phyloP scores from a whole-genome alignment of 108 stramenopile genomes.

The Cyclotella baltica region DNA sequence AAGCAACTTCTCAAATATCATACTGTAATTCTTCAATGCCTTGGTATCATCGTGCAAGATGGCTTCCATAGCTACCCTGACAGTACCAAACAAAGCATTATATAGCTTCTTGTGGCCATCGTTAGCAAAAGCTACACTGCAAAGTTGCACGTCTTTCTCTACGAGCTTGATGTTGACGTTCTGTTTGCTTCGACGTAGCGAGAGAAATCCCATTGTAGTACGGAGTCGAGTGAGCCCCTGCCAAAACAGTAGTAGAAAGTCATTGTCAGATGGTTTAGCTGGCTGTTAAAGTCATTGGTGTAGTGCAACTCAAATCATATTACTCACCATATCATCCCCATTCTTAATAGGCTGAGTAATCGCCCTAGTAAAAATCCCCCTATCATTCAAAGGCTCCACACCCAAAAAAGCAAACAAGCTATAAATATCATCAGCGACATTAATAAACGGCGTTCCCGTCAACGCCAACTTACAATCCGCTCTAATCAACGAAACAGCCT shows the following conservation, averaged over 20 bases:
- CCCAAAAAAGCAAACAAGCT: constrained; percentile 50
- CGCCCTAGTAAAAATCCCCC: constrained; percentile 52
- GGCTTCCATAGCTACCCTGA: constrained; percentile 38
- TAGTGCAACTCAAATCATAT: not conserved
- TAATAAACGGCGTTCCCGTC: constrained; percentile 66
- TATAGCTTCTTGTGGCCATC: constrained; percentile 59
- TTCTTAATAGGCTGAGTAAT: constrained; percentile 63
- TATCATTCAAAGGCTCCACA: constrained; percentile 54
- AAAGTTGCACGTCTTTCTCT: constrained; percentile 52
- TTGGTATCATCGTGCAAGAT: constrained; percentile 28
- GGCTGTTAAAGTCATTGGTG: not conserved
- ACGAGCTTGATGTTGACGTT: constrained; percentile 45
- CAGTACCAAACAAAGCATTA: constrained; percentile 61
- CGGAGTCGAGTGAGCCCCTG: constrained; percentile 63
- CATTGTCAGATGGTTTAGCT: not conserved
- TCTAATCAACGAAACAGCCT: constrained; percentile 45
- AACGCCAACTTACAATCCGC: constrained; percentile 50
- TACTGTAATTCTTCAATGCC: constrained; percentile 34
- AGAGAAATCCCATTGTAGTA: constrained; percentile 57
- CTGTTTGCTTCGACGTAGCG: constrained; percentile 64
- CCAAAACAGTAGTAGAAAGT: not conserved
- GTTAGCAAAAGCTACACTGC: constrained; percentile 45
- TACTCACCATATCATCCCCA: constrained; percentile 45
- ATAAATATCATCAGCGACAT: constrained; percentile 55
- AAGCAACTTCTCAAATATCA: constrained; percentile 64